Base-by-base conservation (phyloP, 225 moss, liverwort and hornwort genomes). In the Pleurozium schreberi region DNA sequence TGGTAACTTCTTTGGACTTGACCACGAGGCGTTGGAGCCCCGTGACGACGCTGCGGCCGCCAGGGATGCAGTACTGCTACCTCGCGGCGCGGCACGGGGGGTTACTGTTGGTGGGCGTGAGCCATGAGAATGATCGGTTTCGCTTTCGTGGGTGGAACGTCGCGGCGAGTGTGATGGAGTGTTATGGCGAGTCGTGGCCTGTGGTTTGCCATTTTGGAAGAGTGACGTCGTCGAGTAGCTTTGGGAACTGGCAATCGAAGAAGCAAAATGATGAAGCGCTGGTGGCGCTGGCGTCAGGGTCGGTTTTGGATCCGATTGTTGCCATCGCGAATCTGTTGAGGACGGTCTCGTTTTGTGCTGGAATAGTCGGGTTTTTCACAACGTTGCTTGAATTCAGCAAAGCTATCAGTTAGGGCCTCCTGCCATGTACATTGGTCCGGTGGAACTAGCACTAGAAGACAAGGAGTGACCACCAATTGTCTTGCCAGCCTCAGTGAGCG, bases 91-190 rank as follows among this genome's bases (percentile, higher is more conserved):
- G 89, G 55, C 73, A 59, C 58, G 75, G 86, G 25, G 67, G 45
- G 58, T 67, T 89, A 15, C 36, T 92, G 17, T 58, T 92, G 45
- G 89, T 93, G 10, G 91, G 92, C 26, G 93, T 93, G 86, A 92
- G 75, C 84, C 85, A 75, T 10, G 88, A 89, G 75, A 89, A 80
- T 22, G 86, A 65, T 28, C 86, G 68, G 1, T 92, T 92, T 31
- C 68, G 84, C 63, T 93, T 91, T 75, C 85, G 73, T 8, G 92
- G 92, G 3, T 93, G 93, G 93, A 84, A 84, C 49, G 88, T 92
- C 53, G 90, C 31, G 52, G 63, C 77, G 22, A 43, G 27, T 16
- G 57, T 78, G 17, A 84, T 91, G 86, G 75, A 84, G 50, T 91
- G 62, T 76, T 58, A 45, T 38, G 92, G 92, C 5, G 84, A 64